These are phyloP conservation scores for Solanum peruvianum DNA, from an alignment of 257 asterid species.

Conservation along the genomic window DNA sequence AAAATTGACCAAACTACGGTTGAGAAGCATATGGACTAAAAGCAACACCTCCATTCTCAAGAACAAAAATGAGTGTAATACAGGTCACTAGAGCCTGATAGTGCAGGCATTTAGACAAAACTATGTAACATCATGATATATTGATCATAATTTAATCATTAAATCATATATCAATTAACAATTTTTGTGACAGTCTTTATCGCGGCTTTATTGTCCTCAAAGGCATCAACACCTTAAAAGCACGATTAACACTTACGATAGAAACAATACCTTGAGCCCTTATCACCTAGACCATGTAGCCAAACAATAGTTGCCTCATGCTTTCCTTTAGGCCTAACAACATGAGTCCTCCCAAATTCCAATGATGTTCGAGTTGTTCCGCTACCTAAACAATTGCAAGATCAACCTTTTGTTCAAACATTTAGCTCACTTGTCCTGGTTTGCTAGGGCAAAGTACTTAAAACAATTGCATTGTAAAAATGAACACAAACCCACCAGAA, in stretches of 20 bases:
- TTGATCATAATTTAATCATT: background rate
- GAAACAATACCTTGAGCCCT: slow-evolving; percentile 57
- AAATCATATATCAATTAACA: background rate
- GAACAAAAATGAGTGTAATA: background rate
- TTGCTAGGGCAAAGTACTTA: background rate
- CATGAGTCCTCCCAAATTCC: slow-evolving; percentile 80
- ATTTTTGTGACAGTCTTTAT: background rate
- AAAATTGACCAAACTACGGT: background rate
- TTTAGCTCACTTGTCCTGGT: background rate
- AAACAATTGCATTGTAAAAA: background rate
- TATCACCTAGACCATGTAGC: slow-evolving; percentile 85
- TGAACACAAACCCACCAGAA: slow-evolving; percentile 14
- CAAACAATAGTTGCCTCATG: slow-evolving; percentile 85
- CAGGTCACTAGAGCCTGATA: background rate
- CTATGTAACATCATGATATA: background rate
- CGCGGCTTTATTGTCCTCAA: background rate
- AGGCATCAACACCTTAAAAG: background rate
- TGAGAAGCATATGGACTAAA: background rate
- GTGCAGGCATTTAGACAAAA: background rate
- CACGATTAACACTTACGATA: background rate
- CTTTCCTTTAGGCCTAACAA: slow-evolving; percentile 71
- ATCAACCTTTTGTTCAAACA: background rate
- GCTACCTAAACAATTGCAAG: slow-evolving; percentile 27
- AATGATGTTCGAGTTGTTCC: slow-evolving; percentile 25
- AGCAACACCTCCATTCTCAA: background rate